These are phyloP conservation scores for Cutaneotrichosporon mucoides DNA, from an alignment of 1,284 basidiomycete genomes.

Conservation along the genomic window DNA sequence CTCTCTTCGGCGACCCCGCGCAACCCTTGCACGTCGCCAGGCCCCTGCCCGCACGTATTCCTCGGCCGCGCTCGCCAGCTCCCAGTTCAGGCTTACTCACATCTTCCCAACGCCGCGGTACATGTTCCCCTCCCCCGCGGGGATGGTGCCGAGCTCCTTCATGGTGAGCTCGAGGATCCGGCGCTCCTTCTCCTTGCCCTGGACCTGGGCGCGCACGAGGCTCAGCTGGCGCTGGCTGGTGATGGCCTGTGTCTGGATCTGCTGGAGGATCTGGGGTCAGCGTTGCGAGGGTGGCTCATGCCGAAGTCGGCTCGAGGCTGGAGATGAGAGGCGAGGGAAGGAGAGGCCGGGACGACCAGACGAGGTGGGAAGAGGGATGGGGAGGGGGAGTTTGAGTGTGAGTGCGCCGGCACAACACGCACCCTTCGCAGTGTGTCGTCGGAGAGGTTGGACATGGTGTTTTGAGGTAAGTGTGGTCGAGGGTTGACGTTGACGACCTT, in stretches of 20 bases:
- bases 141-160: constrained; percentile 42
- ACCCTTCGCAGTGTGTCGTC: constrained; percentile 86
- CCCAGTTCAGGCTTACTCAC: no score
- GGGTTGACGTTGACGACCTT: no score
- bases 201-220: constrained; percentile 66
- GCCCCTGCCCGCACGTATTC: no score
- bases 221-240: constrained; percentile 72
- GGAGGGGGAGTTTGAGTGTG: no score
- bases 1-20: no score
- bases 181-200: constrained; percentile 75
- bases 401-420: not conserved
- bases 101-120: constrained; percentile 91
- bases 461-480: not conserved
- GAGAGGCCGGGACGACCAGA: no score
- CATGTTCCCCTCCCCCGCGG: constrained; percentile 59
- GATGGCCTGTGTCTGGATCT: constrained; percentile 81
- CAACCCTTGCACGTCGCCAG: no score
- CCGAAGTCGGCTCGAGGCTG: no score
- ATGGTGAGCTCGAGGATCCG: constrained; percentile 82
- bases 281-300: no score
- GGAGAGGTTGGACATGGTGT: constrained; percentile 65
- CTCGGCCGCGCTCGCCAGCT: no score
- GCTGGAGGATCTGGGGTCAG: constrained; percentile 67
- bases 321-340: no score
- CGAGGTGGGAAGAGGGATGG: no score